Evolutionary conservation across 306 rosid species (phyloP), one percentile per base, ranked within the genome.

Genomic region (Corylus americana): DNA sequence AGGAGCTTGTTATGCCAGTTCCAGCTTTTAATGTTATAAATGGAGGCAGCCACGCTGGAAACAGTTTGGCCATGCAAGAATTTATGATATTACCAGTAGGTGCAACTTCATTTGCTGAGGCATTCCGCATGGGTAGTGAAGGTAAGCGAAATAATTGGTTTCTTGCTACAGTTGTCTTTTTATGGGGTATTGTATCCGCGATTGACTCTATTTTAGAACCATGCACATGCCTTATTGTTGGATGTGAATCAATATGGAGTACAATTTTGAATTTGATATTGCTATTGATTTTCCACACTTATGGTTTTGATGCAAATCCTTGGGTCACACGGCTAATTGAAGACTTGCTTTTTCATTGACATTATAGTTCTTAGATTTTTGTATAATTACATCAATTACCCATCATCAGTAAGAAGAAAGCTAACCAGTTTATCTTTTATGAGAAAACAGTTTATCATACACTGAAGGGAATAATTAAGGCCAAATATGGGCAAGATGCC

Each of bases 21-120:
- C 99, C 99, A 13, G 99, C 99, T 86, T 95, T 95, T 75, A 95
- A 95, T 86, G 99, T 95, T 54, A 95, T 95, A 48, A 95, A 95
- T 59, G 98, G 99, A 7, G 99, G 98, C 4, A 95, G 92, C 83
- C 99, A 95, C 82, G 99, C 99, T 53, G 99, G 99, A 69, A 95
- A 95, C 79, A 95, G 93, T 79, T 85, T 95, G 70, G 98, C 99
- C 55, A 91, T 95, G 99, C 99, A 95, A 87, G 99, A 95, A 71
- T 95, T 95, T 81, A 95, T 95, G 98, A 90, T 95, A 80, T 84
- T 95, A 77, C 98, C 99, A 0, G 93, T 95, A 17, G 99, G 99
- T 51, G 99, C 99, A 45, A 78, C 92, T 31, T 95, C 99, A 22
- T 95, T 95, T 74, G 86, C 98, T 0, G 98, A 93, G 89, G 99